These are phyloP conservation scores for Apiospora marii DNA, from an alignment of 2,329 filamentous ascomycete genomes.

Conservation along the genomic window DNA sequence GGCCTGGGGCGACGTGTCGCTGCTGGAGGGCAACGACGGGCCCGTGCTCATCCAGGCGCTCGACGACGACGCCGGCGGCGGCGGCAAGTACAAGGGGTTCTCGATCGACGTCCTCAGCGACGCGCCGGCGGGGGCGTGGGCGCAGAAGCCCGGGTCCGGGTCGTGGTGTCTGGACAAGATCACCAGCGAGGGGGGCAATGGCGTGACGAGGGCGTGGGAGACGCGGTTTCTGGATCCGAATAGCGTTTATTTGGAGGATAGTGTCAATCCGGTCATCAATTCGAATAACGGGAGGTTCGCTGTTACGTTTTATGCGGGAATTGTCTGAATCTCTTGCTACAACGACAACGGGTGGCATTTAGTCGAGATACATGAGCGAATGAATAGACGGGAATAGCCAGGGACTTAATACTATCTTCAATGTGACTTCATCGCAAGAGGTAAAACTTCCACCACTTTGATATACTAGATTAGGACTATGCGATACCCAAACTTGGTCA, in stretches of 20 bases:
- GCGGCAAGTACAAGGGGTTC: conserved; percentile 30
- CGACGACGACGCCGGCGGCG: conserved; percentile 27
- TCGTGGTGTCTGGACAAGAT: conserved; percentile 37
- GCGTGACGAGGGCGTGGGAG: conserved; percentile 31
- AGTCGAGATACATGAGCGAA: not conserved
- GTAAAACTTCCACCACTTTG: too few relatives aligned
- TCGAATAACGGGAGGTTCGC: conserved; percentile 35
- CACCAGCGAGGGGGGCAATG: conserved; percentile 32
- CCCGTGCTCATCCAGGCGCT: conserved; percentile 32
- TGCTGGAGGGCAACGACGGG: conserved; percentile 36
- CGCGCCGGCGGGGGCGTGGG: conserved; percentile 31
- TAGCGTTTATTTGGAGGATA: conserved; percentile 32
- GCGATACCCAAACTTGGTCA: too few relatives aligned
- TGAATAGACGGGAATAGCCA: too few relatives aligned
- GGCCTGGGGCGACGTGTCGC: conserved; percentile 34
- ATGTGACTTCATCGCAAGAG: too few relatives aligned
- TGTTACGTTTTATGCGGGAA: conserved; percentile 33
- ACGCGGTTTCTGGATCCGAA: conserved; percentile 30
- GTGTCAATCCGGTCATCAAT: conserved; percentile 35
- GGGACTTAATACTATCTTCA: too few relatives aligned
- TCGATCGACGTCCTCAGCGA: conserved; percentile 31
- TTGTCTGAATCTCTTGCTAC: conserved; percentile 23
- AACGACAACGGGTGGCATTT: not conserved
- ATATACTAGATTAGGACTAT: too few relatives aligned
- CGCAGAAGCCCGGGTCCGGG: conserved; percentile 31